A percentile compares a stretch with the other conserved stretches of the same genome.
phyloP scores from a whole-genome alignment of 2,329 filamentous ascomycete species.

The Escovopsis weberi region DNA sequence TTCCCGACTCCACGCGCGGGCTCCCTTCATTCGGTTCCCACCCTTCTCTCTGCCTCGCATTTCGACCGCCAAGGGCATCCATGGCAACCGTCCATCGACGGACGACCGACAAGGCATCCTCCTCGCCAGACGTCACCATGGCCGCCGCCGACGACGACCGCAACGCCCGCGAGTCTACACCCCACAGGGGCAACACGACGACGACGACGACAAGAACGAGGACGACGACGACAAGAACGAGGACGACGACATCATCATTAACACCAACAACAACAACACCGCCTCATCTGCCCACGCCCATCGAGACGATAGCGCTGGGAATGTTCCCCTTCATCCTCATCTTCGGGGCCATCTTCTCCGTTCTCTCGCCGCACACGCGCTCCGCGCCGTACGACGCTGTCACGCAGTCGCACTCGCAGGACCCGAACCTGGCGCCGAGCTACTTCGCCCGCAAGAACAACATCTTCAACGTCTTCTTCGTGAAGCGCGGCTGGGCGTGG shows the following conservation, averaged over 20 bases:
- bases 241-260: neutral
- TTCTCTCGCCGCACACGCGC: conserved; percentile 59
- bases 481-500: conserved; percentile 94
- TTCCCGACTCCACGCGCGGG: too few relatives aligned
- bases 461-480: conserved; percentile 81
- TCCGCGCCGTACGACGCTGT: conserved; percentile 45
- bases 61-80: neutral
- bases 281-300: conserved; percentile 54
- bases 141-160: neutral
- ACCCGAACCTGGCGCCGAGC: conserved; percentile 44
- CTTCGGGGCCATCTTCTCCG: conserved; percentile 68
- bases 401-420: conserved; percentile 48
- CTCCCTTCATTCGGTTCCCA: too few relatives aligned
- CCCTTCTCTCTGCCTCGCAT: too few relatives aligned
- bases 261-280: conserved; percentile 10
- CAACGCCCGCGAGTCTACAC: neutral
- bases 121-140: conserved; percentile 5
- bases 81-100: neutral
- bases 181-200: neutral
- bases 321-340: conserved; percentile 67
- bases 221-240: too few relatives aligned
- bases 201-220: too few relatives aligned
- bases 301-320: conserved; percentile 49
- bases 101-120: conserved; percentile 6
- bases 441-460: conserved; percentile 96